Base-by-base conservation (phyloP, 495 filamentous ascomycete genomes). In the Penicillium silybi region DNA sequence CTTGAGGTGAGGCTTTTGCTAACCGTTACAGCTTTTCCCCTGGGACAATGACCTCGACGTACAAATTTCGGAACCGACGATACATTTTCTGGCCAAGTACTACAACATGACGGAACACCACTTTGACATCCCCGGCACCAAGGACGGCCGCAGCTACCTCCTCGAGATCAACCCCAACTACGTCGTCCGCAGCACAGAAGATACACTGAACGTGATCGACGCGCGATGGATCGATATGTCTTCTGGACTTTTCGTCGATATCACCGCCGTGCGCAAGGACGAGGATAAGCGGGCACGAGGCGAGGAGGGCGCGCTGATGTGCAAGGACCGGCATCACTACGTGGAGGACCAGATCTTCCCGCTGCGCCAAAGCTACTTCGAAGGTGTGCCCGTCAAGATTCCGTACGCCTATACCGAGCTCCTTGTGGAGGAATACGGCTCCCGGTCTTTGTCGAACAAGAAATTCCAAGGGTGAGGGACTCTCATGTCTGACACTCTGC, bases 351-450 rank as follows among this genome's bases (percentile, higher is more conserved):
- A 95, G 56, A 80, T 97, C 29, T 96, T 84, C 67, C 90, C 92
- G 4, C 64, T 96, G 56, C 76, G 89, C 16, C 82, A 86, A 41
- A 89, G 85, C 50, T 72, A 78, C 52, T 96, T 92, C 58, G 91
- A 96, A 69, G 87, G 80, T 44, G 77, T 85, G 18, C 76, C 80
- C 11, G 90, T 89, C 13, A 81, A 81, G 61, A 79, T 95, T 44
- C 91, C 91, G 7, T 92, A 81, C 58, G 78, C 79, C 23, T 95
- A 90, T 64, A 79, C 86, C 11, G 73, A 79, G 50, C 75, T 96
- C 20, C 73, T 96, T 51, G 71, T 76, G 29, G 82, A 85, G 41
- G 90, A 96, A 68, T 96, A 96, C 58, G 82, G 86, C 15, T 54
- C 68, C 4, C 79, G 76, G 52, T 80, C 87, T 6, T 64, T 96